phyloP scores from a whole-genome alignment of 306 rosid genomes.

The Acacia acuminata region DNA sequence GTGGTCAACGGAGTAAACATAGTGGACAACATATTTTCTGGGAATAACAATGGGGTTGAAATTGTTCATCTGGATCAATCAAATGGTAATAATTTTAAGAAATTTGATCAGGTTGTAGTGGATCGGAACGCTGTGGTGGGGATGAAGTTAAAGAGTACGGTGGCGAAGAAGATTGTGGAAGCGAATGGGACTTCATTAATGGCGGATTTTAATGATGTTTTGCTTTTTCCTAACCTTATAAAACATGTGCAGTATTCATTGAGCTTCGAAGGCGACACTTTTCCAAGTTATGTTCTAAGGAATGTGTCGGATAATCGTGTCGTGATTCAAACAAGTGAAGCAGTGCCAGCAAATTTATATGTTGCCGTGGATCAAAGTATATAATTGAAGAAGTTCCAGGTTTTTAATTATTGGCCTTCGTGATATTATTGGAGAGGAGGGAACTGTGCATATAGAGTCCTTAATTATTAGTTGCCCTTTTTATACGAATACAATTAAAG shows the following conservation, averaged over 20 bases:
- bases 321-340: conserved; percentile 56
- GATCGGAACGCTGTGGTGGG: conserved; percentile 79
- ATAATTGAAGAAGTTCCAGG: conserved; percentile 22
- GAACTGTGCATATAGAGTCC: conserved; percentile 23
- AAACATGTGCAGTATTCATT: conserved; percentile 69
- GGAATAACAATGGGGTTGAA: conserved; percentile 50
- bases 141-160: conserved; percentile 67
- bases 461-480: background rate
- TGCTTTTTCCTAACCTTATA: conserved; percentile 71
- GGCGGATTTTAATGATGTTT: conserved; percentile 55
- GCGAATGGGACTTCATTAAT: conserved; percentile 73
- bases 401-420: too few species aligned
- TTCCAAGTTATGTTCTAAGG: conserved; percentile 66
- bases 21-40: conserved; percentile 86
- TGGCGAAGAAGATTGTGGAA: conserved; percentile 42
- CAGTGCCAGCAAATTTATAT: conserved; percentile 45
- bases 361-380: conserved; percentile 67
- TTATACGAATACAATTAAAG: too few species aligned
- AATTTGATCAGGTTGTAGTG: conserved; percentile 62
- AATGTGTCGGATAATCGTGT: conserved; percentile 63
- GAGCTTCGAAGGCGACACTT: conserved; percentile 27
- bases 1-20: conserved; percentile 62
- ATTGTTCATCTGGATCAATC: conserved; percentile 74
- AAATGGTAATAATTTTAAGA: conserved; percentile 42
- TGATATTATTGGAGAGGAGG: background rate